These are phyloP conservation scores for Dioscorea alata DNA, from an alignment of 106 monocot species.

Conservation along the genomic window DNA sequence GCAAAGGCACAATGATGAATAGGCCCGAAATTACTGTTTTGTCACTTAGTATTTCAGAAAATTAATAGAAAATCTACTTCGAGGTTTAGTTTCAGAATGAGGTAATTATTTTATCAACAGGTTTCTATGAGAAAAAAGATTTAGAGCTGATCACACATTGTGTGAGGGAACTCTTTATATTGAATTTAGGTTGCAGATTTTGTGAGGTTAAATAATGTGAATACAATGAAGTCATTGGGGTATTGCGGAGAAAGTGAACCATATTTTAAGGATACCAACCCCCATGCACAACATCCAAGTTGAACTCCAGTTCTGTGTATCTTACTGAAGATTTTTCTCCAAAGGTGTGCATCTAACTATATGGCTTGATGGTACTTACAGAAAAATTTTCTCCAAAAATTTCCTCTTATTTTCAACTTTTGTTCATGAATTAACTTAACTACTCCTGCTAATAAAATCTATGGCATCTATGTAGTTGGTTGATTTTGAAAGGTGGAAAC, in stretches of 20 bases:
- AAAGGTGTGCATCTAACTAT: conserved; percentile 52
- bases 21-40: conserved; percentile 88
- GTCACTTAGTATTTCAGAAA: conserved; percentile 53
- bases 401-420: not conserved
- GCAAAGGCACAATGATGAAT: conserved; percentile 80
- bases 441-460: not conserved
- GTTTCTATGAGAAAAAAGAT: not conserved
- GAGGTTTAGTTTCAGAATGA: conserved; percentile 78
- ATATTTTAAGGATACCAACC: too few relatives aligned
- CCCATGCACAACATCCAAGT: too few relatives aligned
- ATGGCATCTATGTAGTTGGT: conserved; percentile 56
- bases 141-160: too few relatives aligned
- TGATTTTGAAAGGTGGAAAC: conserved; percentile 95
- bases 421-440: not conserved
- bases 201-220: conserved; percentile 69
- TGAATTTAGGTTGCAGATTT: conserved; percentile 64
- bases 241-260: conserved; percentile 93
- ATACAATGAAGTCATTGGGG: conserved; percentile 60
- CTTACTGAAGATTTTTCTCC: too few relatives aligned
- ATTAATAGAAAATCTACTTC: conserved; percentile 61
- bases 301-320: too few relatives aligned
- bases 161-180: not conserved
- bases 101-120: conserved; percentile 30
- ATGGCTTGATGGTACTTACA: too few relatives aligned
- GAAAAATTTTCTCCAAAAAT: not conserved